Evolutionary conservation across 805 yeast genomes (phyloP), one percentile per base, ranked within the genome.

Genomic region (Pichia pseudocactophila): DNA sequence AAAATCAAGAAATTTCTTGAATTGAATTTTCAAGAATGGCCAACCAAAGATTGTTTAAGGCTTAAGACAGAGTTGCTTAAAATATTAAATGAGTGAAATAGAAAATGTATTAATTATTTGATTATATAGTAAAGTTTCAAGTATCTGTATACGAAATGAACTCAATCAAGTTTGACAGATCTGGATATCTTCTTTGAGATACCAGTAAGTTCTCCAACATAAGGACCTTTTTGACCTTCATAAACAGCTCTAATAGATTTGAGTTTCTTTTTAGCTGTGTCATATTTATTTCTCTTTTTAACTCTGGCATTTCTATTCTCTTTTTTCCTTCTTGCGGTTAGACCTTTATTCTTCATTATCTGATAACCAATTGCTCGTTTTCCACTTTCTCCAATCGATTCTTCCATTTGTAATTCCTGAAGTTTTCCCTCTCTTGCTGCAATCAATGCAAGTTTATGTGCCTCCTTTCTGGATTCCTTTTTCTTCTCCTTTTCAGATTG

Each of bases 221-320:
- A 92, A 2, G 95, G 80, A 50, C 87, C 83, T 48, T 76, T 69
- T 40, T 76, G 85, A 38, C 70, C 70, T 53, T 80, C 74, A 70
- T 82, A 88, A n/a, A 88, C 96, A 42, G 85, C 86, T 63, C 96
- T 82, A 50, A 85, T 82, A 41, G 95, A 83, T 58, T 80, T 80
- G 64, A 92, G 81, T 63, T 87, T 87, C 86, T 87, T 90, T 69
- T 87, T 80, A 25, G 98, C 98, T 61, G 76, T 73, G 50, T 87
- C 97, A 69, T 84, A 92, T 77, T 86, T 86, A 79, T 80, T 85
- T 73, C 98, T 83, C 94, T 90, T 92, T 74, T 92, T 92, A 56
- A 92, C 97, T 68, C 98, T 82, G 34, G 97, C 77, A 62, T 92
- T 92, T 66, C 97, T 78, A 70, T 84, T 79, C 51, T 86, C 96